Conservation (phyloP, 805 yeast species). For the Pichia manshurica region DNA sequence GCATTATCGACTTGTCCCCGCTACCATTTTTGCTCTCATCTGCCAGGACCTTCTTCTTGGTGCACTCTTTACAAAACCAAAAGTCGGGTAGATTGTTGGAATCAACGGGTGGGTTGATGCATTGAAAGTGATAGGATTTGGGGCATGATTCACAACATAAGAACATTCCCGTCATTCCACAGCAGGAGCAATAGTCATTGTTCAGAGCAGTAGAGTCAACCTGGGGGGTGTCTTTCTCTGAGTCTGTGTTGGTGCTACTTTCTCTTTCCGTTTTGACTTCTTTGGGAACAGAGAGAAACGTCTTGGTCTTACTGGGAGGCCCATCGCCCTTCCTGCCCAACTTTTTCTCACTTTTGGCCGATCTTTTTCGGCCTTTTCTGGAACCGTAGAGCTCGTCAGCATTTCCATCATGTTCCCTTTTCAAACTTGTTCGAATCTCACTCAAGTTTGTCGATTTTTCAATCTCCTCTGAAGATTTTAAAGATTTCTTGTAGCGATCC, state of each 20-base stretch:
- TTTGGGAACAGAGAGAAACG: background rate
- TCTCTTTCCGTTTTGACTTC: background rate
- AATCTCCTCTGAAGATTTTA: background rate
- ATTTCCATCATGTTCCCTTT: background rate
- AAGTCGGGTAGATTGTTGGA: slow-evolving; percentile 72
- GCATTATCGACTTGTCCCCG: background rate
- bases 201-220: slow-evolving; percentile 36
- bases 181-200: slow-evolving; percentile 87
- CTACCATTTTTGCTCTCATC: background rate
- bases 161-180: slow-evolving; percentile 85
- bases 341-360: background rate
- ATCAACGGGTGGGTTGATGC: slow-evolving; percentile 86
- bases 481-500: background rate
- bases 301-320: background rate
- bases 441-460: slow-evolving; percentile 13
- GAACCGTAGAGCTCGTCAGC: background rate
- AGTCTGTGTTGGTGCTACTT: too few relatives aligned
- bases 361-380: background rate
- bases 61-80: slow-evolving; percentile 85
- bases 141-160: slow-evolving; percentile 95
- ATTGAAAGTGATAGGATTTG: slow-evolving; percentile 81
- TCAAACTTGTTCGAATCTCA: slow-evolving; percentile 13
- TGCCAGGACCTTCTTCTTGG: slow-evolving; percentile 31
- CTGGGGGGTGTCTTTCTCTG: background rate
- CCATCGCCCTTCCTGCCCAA: slow-evolving; percentile 1